phyloP scores from a whole-genome alignment of 345 rosid species.

The Hevea brasiliensis region DNA sequence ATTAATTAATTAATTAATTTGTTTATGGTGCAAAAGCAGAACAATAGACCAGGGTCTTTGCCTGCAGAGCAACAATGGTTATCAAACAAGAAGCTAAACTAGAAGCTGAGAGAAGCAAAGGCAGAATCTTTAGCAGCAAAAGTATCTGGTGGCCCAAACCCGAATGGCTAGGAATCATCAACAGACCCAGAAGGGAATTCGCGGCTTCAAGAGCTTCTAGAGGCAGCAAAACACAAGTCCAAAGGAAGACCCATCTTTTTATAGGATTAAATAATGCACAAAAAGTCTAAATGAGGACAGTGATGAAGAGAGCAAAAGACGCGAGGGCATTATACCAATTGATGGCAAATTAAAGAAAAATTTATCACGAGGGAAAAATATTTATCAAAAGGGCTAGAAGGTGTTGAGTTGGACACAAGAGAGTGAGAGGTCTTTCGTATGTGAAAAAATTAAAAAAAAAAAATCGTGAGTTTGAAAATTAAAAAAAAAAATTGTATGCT shows the following conservation, averaged over 20 bases:
- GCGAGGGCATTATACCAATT: neutral
- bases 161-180: neutral
- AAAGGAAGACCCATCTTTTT: conserved; percentile 39
- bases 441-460: too few relatives aligned
- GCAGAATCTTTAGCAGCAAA: conserved; percentile 20
- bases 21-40: too few relatives aligned
- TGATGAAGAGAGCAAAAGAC: neutral
- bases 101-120: conserved; percentile 42
- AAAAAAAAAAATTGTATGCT: too few relatives aligned
- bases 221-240: conserved; percentile 56
- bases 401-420: too few relatives aligned
- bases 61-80: conserved; percentile 42
- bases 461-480: too few relatives aligned
- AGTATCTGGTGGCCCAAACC: conserved; percentile 10
- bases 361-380: conserved; percentile 24
- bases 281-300: conserved; percentile 2
- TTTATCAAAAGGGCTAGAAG: too few relatives aligned
- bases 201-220: conserved; percentile 50
- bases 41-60: neutral
- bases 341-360: conserved; percentile 22
- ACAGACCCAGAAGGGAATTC: conserved; percentile 23
- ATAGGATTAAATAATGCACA: conserved; percentile 17
- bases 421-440: too few relatives aligned
- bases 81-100: conserved; percentile 32
- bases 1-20: too few relatives aligned